Evolutionary conservation across 1,284 basidiomycete species (phyloP), one percentile per base, ranked within the genome.

Genomic region (Lentinula novae-zelandiae): DNA sequence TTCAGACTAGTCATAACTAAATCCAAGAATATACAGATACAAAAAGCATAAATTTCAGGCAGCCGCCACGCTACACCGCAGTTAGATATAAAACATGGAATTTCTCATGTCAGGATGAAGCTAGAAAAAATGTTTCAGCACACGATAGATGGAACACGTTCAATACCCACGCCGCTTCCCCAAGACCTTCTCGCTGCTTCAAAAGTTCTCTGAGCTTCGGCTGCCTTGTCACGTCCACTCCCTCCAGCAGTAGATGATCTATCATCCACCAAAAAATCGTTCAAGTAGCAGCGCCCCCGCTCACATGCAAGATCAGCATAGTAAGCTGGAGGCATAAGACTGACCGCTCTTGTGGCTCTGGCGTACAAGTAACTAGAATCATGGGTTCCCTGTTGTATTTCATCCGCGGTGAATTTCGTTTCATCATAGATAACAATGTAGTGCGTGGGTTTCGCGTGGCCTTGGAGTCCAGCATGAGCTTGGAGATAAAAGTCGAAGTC

Each of bases 401-500:
- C 82, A 68, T 93, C 86, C 0, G 87, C 83, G 6, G 74, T 75
- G 36, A 92, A 76, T 2, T 65, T 71, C 67, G 83, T 86, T 72
- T 91, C 87, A 68, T 91, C 86, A 68, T 91, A 89, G 3, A 92
- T 76, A 27, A 91, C 83, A 0, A 81, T 82, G 72, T 92, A 92
- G 67, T 90, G 90, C 0, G 89, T 91, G 0, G 88, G 75, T 57
- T 82, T 81, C 39, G 85, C 84, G 8, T 77, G 79, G 5, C 89
- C 89, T 68, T 90, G 83, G 6, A 91, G 72, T 0, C 88, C 85
- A 1, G 80, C 78, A 66, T 90, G 89, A 0, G 90, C 84, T 76
- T 92, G 90, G 0, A 92, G 81, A 67, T 90, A 92, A 68, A 90
- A 92, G 66, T 92, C 90, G 62, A 85, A 88, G 61, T 87, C 84